A percentile compares a stretch with the other conserved stretches of the same genome.
These are phyloP conservation scores for Syncephalastrum contaminatum DNA, from an alignment of 371 early-diverging fungal species.

Conservation along the genomic window DNA sequence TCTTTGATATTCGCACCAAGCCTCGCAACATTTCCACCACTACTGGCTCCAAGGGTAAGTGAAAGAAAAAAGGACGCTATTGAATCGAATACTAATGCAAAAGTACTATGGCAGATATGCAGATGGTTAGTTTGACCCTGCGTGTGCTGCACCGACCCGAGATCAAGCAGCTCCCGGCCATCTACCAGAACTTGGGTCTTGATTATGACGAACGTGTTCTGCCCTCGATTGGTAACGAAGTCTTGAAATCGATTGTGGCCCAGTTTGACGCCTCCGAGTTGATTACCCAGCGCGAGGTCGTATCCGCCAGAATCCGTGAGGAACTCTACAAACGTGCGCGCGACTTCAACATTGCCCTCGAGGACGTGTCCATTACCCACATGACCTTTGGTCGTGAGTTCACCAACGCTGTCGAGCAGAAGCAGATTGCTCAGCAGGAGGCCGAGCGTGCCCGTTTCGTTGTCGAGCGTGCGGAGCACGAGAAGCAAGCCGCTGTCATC, in stretches of 20 bases:
- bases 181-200: constrained; percentile 88
- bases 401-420: constrained; percentile 85
- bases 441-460: constrained; percentile 95
- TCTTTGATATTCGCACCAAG: constrained; percentile 85
- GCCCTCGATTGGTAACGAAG: constrained; percentile 98
- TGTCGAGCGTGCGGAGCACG: constrained; percentile 95
- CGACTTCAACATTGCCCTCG: constrained; percentile 92
- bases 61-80: too few species aligned
- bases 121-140: constrained; percentile 88
- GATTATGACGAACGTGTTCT: constrained; percentile 98
- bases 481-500: constrained; percentile 96
- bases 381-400: constrained; percentile 96
- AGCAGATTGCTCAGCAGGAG: constrained; percentile 94
- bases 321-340: constrained; percentile 89
- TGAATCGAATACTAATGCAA: background rate
- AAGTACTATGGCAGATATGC: constrained; percentile 54
- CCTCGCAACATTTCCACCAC: constrained; percentile 96
- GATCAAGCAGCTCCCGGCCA: constrained; percentile 65
- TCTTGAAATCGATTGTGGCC: constrained; percentile 95
- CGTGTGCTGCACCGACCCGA: constrained; percentile 94
- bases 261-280: constrained; percentile 97
- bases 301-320: constrained; percentile 90
- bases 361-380: constrained; percentile 98
- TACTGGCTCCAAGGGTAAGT: constrained; percentile 66
- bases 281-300: constrained; percentile 96